A percentile compares a stretch with the other conserved stretches of the same genome.
Conservation (phyloP, 192 early-diverging fungal species). For the Coemansia sp. region DNA sequence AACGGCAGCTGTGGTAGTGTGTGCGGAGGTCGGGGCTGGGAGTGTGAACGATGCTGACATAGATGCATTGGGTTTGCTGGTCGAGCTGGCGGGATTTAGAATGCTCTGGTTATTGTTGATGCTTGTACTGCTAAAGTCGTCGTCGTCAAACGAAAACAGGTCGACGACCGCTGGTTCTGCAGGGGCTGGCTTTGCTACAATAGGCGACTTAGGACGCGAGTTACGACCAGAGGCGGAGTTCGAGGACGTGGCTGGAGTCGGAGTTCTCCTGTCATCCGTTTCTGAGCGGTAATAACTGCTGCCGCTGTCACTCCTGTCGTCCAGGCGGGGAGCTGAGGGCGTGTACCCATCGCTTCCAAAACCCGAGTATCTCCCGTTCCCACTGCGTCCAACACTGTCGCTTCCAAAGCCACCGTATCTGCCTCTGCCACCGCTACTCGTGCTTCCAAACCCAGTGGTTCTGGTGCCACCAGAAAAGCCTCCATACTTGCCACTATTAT, state of each 20-base stretch:
- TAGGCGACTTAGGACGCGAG: slow-evolving; percentile 35
- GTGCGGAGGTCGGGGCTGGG: slow-evolving; percentile 11
- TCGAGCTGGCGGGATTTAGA: slow-evolving; percentile 46
- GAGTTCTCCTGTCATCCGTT: slow-evolving; percentile 21
- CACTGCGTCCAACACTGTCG: slow-evolving; percentile 31
- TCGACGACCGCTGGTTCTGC: slow-evolving; percentile 48
- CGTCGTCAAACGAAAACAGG: slow-evolving; percentile 51
- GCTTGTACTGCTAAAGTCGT: slow-evolving; percentile 14
- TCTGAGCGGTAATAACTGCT: slow-evolving; percentile 37
- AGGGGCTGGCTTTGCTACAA: slow-evolving; percentile 13
- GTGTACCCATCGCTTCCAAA: slow-evolving; percentile 37
- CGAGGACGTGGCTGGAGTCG: slow-evolving; percentile 21
- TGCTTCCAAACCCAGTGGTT: slow-evolving; percentile 30
- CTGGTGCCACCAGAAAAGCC: slow-evolving; percentile 66
- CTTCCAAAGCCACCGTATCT: slow-evolving; percentile 69
- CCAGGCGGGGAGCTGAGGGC: slow-evolving; percentile 26
- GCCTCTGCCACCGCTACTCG: slow-evolving; percentile 28
- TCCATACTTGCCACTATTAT: slow-evolving; percentile 86
- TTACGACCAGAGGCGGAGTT: slow-evolving; percentile 9
- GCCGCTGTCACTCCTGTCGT: slow-evolving; percentile 32
- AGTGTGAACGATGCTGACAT: slow-evolving; percentile 10
- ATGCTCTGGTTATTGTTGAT: neutral
- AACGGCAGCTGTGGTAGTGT: slow-evolving; percentile 23
- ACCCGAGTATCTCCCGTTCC: slow-evolving; percentile 26
- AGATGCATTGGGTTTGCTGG: slow-evolving; percentile 1